Percentiles rank a stretch among this genome's conserved stretches.
Evolutionary conservation across 129 eudicot genomes (phyloP).

Genomic region (Lactuca saligna): DNA sequence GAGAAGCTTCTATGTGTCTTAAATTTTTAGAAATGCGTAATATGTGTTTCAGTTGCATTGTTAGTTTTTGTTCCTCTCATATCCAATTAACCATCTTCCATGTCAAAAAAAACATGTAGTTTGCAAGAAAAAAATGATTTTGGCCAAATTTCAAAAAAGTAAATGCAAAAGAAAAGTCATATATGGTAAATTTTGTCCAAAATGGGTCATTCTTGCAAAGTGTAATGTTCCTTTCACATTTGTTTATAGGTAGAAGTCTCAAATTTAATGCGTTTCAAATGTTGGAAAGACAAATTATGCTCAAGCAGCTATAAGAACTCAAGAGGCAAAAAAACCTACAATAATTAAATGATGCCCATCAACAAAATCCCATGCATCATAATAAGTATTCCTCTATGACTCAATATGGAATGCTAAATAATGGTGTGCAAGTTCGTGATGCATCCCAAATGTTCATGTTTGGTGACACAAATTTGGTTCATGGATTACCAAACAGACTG

Average conservation of each 20-base stretch:
- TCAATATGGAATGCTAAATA: constrained; percentile 32
- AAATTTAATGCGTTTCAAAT: constrained; percentile 38
- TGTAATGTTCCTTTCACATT: not conserved
- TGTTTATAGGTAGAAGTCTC: constrained; percentile 28
- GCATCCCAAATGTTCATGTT: constrained; percentile 52
- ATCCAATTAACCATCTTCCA: constrained; percentile 1
- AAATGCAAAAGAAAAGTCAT: constrained; percentile 6
- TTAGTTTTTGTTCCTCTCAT: not conserved
- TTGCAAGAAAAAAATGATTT: constrained; percentile 8
- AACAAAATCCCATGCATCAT: constrained; percentile 45
- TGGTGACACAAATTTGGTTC: constrained; percentile 34
- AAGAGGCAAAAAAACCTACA: constrained; percentile 55
- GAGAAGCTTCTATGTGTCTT: not conserved
- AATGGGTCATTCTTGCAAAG: constrained; percentile 17
- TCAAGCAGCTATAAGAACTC: constrained; percentile 66
- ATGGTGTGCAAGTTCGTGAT: constrained; percentile 49
- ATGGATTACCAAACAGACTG: constrained; percentile 44
- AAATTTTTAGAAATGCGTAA: not conserved
- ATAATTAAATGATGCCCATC: constrained; percentile 39
- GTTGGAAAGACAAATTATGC: constrained; percentile 65
- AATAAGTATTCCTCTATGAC: constrained; percentile 37
- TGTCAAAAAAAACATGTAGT: not conserved
- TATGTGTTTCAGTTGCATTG: not conserved
- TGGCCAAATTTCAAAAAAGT: not conserved
- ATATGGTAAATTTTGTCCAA: too few species aligned